Evolutionary conservation across 331 rosid genomes (phyloP).

Genomic region (Malus hybrid): DNA sequence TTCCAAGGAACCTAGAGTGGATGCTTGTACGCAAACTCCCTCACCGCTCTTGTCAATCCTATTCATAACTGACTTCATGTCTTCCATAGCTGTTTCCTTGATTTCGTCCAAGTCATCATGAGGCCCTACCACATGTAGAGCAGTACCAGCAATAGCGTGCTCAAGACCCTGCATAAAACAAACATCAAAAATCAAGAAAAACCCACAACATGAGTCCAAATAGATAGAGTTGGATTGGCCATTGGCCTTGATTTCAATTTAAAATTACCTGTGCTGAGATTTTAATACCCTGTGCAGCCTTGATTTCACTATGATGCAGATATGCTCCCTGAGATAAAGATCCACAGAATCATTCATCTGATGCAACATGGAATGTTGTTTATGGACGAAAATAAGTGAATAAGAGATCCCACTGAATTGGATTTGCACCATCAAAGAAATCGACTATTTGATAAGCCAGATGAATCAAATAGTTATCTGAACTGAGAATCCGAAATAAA

Average conservation of each 20-base stretch:
- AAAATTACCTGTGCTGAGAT: conserved; percentile 86
- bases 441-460: background rate
- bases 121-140: conserved; percentile 78
- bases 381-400: background rate
- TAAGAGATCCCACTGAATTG: background rate
- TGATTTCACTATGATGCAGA: conserved; percentile 86
- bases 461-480: too few species aligned
- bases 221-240: conserved; percentile 5
- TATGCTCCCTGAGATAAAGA: conserved; percentile 74
- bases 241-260: conserved; percentile 14
- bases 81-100: conserved; percentile 72
- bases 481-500: background rate
- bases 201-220: background rate
- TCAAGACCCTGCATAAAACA: conserved; percentile 75
- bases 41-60: conserved; percentile 95
- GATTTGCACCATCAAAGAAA: background rate
- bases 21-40: conserved; percentile 98
- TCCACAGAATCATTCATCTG: background rate
- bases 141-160: conserved; percentile 94
- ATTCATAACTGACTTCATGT: conserved; percentile 72
- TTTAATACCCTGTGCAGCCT: conserved; percentile 99
- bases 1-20: conserved; percentile 97
- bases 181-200: background rate
- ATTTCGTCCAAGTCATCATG: conserved; percentile 73
- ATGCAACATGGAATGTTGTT: background rate